Evolutionary conservation across 1,284 basidiomycete genomes (phyloP).

Genomic region (Boletellus deceptivus): DNA sequence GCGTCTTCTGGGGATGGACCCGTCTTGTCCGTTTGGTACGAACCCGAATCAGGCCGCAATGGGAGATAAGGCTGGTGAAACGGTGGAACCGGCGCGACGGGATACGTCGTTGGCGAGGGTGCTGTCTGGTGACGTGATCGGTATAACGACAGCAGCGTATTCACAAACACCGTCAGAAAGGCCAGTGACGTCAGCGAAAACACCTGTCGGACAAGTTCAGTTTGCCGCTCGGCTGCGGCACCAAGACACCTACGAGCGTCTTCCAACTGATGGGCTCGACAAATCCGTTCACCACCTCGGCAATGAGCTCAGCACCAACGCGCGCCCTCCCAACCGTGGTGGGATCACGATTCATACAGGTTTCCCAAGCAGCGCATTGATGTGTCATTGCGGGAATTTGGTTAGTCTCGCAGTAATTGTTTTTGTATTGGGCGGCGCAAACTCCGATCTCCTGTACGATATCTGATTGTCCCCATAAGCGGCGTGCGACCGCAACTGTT

Average conservation of each 20-base stretch:
- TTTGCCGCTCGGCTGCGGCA: neutral
- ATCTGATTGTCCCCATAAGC: constrained; percentile 48
- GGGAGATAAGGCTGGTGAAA: constrained; percentile 51
- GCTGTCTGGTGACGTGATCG: constrained; percentile 56
- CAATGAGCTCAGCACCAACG: constrained; percentile 92
- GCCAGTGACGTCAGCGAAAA: constrained; percentile 79
- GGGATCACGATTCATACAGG: constrained; percentile 95
- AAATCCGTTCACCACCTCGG: constrained; percentile 94
- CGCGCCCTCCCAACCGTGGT: constrained; percentile 84
- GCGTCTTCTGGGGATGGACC: constrained; percentile 48
- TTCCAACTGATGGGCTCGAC: constrained; percentile 98
- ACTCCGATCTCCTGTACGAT: constrained; percentile 87
- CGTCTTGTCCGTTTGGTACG: constrained; percentile 33
- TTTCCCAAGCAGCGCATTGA: constrained; percentile 86
- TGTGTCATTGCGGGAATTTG: constrained; percentile 82
- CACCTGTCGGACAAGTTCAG: constrained; percentile 43
- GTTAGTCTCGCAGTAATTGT: constrained; percentile 78
- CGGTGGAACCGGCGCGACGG: constrained; percentile 42
- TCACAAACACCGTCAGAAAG: constrained; percentile 81
- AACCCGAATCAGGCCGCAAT: constrained; percentile 48
- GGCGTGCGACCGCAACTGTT: constrained; percentile 12
- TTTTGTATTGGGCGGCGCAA: constrained; percentile 76
- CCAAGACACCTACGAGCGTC: constrained; percentile 67
- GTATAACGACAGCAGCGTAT: constrained; percentile 76
- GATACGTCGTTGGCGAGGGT: constrained; percentile 40